Conservation (phyloP, 148 eudicot species). For the Chenopodium quinoa region DNA sequence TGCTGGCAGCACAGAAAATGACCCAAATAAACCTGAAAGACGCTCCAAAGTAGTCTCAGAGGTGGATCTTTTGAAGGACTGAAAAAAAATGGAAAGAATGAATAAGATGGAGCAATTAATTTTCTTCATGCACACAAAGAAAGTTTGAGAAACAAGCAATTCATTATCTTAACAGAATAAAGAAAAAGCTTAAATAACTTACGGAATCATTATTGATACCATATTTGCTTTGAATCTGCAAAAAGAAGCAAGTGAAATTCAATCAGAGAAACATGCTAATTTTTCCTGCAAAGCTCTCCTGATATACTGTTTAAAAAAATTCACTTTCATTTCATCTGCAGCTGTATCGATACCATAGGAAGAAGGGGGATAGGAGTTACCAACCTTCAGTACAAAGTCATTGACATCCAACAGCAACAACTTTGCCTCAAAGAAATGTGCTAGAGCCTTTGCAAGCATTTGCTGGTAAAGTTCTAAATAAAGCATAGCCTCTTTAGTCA, state of each 20-base stretch:
- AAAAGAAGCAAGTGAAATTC: conserved; percentile 1
- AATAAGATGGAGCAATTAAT: not conserved
- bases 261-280: not conserved
- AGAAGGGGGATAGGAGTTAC: not conserved
- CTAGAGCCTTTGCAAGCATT: conserved; percentile 94
- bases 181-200: conserved; percentile 26
- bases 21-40: conserved; percentile 68
- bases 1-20: conserved; percentile 53
- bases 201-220: conserved; percentile 65
- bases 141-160: not conserved
- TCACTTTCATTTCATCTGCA: not conserved
- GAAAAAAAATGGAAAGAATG: not conserved
- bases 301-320: not conserved
- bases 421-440: conserved; percentile 85
- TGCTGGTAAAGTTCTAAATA: conserved; percentile 82
- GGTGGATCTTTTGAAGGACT: conserved; percentile 69
- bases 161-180: not conserved
- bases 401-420: conserved; percentile 71
- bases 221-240: conserved; percentile 85
- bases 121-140: not conserved
- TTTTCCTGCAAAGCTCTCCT: not conserved
- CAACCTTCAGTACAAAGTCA: conserved; percentile 78
- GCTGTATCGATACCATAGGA: not conserved
- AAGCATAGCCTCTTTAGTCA: conserved; percentile 16
- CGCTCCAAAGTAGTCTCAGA: conserved; percentile 74